Evolutionary conservation across 1,284 basidiomycete genomes (phyloP).

Genomic region (Moniliella sp.): DNA sequence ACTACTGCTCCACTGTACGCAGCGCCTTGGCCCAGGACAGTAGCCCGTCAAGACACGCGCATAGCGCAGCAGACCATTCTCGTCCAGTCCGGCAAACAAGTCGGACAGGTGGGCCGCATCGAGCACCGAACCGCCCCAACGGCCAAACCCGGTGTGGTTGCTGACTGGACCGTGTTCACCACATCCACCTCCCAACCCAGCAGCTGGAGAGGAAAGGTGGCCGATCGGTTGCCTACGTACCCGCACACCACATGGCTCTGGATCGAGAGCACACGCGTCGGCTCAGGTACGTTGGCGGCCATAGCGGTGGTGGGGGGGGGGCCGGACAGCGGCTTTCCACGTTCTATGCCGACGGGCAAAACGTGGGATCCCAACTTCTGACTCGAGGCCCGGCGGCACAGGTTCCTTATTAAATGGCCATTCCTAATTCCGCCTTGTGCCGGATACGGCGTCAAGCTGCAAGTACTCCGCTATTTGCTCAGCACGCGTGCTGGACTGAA

Average conservation of each 20-base stretch:
- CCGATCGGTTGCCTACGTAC: conserved; percentile 67
- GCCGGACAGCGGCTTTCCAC: no score
- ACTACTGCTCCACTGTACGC: conserved; percentile 48
- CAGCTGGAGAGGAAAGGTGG: conserved; percentile 79
- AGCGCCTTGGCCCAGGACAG: conserved; percentile 63
- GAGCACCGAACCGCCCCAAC: conserved; percentile 35
- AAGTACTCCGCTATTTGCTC: no score
- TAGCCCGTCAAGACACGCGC: conserved; percentile 43
- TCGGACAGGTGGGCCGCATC: conserved; percentile 33
- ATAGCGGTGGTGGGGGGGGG: no score
- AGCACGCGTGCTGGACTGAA: no score
- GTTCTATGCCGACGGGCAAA: no score
- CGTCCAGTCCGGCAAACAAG: conserved; percentile 24
- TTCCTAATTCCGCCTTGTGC: no score
- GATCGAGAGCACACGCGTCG: conserved; percentile 39
- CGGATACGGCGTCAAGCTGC: no score
- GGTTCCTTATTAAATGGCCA: no score
- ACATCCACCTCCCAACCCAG: conserved; percentile 91
- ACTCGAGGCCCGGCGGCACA: no score
- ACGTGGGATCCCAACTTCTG: no score
- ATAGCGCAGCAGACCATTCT: conserved; percentile 20
- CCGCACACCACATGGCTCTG: conserved; percentile 86
- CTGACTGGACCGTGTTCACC: conserved; percentile 74
- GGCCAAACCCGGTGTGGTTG: conserved; percentile 61
- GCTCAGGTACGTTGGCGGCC: neutral